These are phyloP conservation scores for Brasenia schreberi DNA, from an alignment of 164 flowering plant species.

Conservation along the genomic window DNA sequence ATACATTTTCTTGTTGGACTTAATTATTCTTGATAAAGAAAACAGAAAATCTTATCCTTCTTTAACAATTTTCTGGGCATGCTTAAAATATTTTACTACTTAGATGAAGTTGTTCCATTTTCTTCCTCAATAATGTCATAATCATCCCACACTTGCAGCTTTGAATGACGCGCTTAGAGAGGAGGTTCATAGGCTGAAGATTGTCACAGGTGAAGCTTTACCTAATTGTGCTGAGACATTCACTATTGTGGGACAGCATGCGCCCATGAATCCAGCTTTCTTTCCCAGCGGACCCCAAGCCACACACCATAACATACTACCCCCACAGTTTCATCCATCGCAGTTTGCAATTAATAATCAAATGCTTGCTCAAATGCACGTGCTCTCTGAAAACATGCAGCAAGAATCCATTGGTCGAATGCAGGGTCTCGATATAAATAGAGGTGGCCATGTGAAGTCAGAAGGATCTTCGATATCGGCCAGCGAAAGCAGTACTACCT, in stretches of 20 bases:
- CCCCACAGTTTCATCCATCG: slow-evolving; percentile 36
- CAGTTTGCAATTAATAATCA: slow-evolving; percentile 32
- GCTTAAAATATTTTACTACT: no score
- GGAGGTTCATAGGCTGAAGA: slow-evolving; percentile 72
- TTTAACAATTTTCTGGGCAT: no score
- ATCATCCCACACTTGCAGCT: slow-evolving; percentile 21
- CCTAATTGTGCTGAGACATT: slow-evolving; percentile 34
- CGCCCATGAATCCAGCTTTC: slow-evolving; percentile 34
- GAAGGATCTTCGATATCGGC: slow-evolving; percentile 78
- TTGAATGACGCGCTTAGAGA: slow-evolving; percentile 74
- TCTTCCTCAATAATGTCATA: no score
- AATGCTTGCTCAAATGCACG: slow-evolving; percentile 20
- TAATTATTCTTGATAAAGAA: no score
- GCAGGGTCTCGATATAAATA: slow-evolving; percentile 77
- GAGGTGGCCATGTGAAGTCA: slow-evolving; percentile 46
- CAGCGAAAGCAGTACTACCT: slow-evolving; percentile 68
- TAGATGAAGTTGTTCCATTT: no score
- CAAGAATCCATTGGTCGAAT: slow-evolving; percentile 72
- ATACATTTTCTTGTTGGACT: no score
- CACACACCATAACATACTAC: slow-evolving; percentile 26
- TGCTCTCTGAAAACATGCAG: slow-evolving; percentile 45
- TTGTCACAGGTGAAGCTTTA: slow-evolving; percentile 58
- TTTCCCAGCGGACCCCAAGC: slow-evolving; percentile 35
- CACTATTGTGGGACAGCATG: slow-evolving; percentile 52
- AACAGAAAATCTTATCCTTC: no score